These are phyloP conservation scores for Phlebiopsis gigantea DNA, from an alignment of 768 basidiomycete genomes.

Conservation along the genomic window DNA sequence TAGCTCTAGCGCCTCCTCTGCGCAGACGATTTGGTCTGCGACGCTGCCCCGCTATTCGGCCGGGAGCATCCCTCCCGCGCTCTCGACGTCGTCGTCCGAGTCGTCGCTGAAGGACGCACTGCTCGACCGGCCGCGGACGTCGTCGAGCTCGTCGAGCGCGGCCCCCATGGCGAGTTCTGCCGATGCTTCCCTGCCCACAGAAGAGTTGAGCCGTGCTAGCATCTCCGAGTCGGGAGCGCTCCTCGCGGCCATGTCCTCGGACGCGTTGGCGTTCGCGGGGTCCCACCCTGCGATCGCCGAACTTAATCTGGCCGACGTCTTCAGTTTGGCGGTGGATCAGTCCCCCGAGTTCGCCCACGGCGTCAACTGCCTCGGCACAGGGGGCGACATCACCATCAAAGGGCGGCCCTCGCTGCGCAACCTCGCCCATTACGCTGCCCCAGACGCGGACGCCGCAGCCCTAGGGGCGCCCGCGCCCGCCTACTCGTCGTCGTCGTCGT, in stretches of 20 bases:
- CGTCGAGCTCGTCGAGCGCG: background rate
- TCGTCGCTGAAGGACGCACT: slow-evolving; percentile 9
- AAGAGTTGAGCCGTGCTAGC: slow-evolving; percentile 1
- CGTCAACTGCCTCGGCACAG: background rate
- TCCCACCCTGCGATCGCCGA: background rate
- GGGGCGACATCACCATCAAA: background rate
- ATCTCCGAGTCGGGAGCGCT: background rate
- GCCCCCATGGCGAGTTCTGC: background rate
- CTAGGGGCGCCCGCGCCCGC: too few species aligned
- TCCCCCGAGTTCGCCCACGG: background rate
- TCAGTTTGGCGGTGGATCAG: slow-evolving; percentile 2
- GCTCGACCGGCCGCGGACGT: background rate
- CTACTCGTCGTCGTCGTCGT: background rate
- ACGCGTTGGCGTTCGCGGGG: background rate
- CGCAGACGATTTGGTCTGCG: background rate
- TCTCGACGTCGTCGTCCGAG: background rate
- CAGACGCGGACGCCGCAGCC: too few species aligned
- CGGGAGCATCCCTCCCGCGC: background rate
- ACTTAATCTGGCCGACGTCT: slow-evolving; percentile 8
- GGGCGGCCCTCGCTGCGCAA: too few species aligned
- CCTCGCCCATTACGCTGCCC: background rate
- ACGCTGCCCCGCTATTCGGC: background rate
- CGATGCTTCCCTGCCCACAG: background rate
- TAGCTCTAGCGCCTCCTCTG: background rate
- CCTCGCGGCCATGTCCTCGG: background rate